Percentiles rank a stretch among this genome's conserved stretches.
phyloP scores from a whole-genome alignment of 2,329 filamentous ascomycete genomes.

The Ophiostoma australiae region DNA sequence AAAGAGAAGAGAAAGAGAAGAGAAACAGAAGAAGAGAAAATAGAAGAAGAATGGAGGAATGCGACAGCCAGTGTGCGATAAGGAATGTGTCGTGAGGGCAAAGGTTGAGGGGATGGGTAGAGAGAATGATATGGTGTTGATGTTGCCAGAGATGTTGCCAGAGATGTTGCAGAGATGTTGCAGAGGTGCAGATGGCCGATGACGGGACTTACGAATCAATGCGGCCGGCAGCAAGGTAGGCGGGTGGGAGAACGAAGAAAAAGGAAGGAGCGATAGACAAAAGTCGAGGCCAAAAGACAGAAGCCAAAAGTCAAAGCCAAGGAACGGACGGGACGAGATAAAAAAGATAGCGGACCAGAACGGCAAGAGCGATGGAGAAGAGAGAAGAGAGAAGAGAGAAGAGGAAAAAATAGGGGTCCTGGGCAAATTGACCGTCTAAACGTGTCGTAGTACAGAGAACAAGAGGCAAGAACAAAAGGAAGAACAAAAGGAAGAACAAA shows the following conservation, averaged over 20 bases:
- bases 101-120: neutral
- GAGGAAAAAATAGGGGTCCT: slow-evolving; percentile 16
- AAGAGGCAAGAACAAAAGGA: neutral
- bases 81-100: neutral
- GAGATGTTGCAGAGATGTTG: neutral
- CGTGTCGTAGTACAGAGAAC: neutral
- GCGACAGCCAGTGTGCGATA: slow-evolving; percentile 8
- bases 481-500: neutral
- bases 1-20: neutral
- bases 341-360: neutral
- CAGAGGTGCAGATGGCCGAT: neutral
- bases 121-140: too few species aligned
- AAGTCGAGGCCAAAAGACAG: too few species aligned
- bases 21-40: neutral
- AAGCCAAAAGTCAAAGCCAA: too few species aligned
- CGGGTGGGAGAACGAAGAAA: neutral
- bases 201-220: slow-evolving; percentile 5
- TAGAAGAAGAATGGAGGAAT: neutral
- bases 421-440: neutral
- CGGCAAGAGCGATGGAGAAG: slow-evolving; percentile 2
- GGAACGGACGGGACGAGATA: neutral
- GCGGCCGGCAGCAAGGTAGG: neutral
- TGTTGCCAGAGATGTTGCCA: neutral
- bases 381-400: neutral
- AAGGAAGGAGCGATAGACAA: neutral